Percentiles rank a stretch among this genome's conserved stretches.
phyloP scores from a whole-genome alignment of 257 asterid genomes.

The Capsicum pubescens region DNA sequence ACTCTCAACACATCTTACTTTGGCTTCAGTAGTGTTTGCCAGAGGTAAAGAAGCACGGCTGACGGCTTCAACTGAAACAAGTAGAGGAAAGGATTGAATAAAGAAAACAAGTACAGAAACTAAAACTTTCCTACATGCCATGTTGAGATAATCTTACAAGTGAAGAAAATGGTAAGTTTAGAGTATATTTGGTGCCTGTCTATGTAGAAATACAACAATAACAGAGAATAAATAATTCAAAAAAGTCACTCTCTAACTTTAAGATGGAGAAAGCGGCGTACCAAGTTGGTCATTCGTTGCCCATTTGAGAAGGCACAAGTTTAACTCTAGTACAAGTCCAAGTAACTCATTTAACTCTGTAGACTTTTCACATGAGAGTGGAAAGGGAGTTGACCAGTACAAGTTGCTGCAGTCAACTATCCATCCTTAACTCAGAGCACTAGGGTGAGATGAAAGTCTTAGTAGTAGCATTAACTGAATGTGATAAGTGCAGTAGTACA shows the following conservation, averaged over 20 bases:
- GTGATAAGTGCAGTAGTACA: background rate
- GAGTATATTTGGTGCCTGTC: background rate
- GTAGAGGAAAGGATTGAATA: background rate
- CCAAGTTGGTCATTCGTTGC: background rate
- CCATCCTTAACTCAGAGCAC: background rate
- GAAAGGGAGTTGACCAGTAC: background rate
- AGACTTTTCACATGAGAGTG: background rate
- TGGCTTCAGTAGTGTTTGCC: background rate
- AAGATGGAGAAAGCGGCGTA: background rate
- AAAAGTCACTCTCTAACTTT: background rate
- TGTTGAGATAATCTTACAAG: conserved; percentile 1
- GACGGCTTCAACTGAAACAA: background rate
- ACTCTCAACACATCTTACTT: conserved; percentile 18
- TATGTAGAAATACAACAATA: background rate
- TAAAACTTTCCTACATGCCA: background rate
- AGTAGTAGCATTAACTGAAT: background rate
- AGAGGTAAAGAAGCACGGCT: background rate
- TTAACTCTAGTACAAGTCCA: background rate
- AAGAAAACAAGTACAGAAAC: background rate
- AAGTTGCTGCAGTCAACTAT: background rate
- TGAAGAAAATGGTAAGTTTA: conserved; percentile 4
- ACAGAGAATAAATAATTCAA: background rate
- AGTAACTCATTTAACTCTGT: background rate
- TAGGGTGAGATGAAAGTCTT: background rate
- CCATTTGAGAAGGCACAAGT: background rate